Base-by-base conservation (phyloP, 345 rosid species). In the Citrus sinensis region DNA sequence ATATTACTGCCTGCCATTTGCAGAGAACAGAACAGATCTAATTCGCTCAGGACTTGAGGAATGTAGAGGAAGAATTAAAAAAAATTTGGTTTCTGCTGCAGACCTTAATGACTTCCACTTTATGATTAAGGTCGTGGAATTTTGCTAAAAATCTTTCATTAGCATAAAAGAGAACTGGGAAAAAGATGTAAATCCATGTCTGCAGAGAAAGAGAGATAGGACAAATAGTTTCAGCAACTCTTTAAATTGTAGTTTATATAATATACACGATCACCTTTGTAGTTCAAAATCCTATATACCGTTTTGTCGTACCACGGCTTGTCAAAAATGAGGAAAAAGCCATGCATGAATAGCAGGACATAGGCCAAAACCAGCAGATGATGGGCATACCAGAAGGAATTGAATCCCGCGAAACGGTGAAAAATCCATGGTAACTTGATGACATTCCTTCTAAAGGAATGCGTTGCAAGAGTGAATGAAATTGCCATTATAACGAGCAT, bases 341-440 rank as follows among this genome's bases (percentile, higher is more conserved):
- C 98, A 77, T 96, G 99, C 78, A 90, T 20, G 72, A 92, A 67
- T 16, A 93, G 78, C 46, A 94, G 86, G 49, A 89, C 55, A 84
- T 96, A 94, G 65, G 89, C 98, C 74, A 94, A 67, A 25, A 74
- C 83, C 37, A 96, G 81, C 92, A 96, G 84, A 82, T 96, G 99
- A 80, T 94, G 98, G 9, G 99, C 90, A 80, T 92, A 96, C 99
- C 99, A 94, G 72, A 96, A 94, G 75, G 98, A 82, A 87, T 96
- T 96, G 82, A 96, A 96, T 32, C 98, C 98, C 0, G 95, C 97
- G 71, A 94, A 79, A 35, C 81, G 70, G 80, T 86, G 89, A 77
- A 94, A 88, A 6, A 87, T 88, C 69, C 90, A 87, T 1, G 97
- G 94, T 69, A 93, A 82, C 75, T 89, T 94, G 61, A 96, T 80